phyloP scores from a whole-genome alignment of 176 grass and related monocot genomes.

The Hyparrhenia diplandra region DNA sequence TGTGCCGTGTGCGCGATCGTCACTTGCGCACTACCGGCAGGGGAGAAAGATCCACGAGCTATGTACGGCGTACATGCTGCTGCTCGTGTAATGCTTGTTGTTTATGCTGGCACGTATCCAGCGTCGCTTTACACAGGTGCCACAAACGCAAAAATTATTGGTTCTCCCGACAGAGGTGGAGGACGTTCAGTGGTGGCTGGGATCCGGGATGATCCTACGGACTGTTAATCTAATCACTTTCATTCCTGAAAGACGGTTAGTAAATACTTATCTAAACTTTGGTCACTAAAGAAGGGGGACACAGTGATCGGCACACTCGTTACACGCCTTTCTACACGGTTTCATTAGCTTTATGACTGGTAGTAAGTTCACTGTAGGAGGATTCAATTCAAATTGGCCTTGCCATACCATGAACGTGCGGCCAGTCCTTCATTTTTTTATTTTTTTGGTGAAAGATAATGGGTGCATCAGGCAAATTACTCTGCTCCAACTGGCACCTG shows the following conservation, averaged over 20 bases:
- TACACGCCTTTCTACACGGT: conserved; percentile 10
- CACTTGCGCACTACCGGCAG: no score
- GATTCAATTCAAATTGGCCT: neutral
- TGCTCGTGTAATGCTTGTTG: conserved; percentile 21
- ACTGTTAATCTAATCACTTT: neutral
- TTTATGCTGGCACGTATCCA: conserved; percentile 10
- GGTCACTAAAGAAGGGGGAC: neutral
- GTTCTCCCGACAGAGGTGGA: neutral
- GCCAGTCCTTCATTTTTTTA: neutral
- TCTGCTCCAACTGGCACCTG: neutral
- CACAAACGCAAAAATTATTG: neutral
- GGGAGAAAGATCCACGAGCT: no score
- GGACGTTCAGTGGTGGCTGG: neutral
- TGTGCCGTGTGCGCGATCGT: no score
- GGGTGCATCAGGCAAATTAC: neutral
- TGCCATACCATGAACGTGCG: conserved; percentile 5
- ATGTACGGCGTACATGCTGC: no score
- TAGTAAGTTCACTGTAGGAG: neutral
- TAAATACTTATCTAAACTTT: neutral
- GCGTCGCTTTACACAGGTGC: conserved; percentile 8
- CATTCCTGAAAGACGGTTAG: neutral
- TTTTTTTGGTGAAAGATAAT: neutral
- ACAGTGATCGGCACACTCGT: neutral
- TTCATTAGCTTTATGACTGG: neutral
- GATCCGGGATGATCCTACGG: neutral